Evolutionary conservation across 768 basidiomycete species (phyloP), one percentile per base, ranked within the genome.

Genomic region (Mycena alexandri): DNA sequence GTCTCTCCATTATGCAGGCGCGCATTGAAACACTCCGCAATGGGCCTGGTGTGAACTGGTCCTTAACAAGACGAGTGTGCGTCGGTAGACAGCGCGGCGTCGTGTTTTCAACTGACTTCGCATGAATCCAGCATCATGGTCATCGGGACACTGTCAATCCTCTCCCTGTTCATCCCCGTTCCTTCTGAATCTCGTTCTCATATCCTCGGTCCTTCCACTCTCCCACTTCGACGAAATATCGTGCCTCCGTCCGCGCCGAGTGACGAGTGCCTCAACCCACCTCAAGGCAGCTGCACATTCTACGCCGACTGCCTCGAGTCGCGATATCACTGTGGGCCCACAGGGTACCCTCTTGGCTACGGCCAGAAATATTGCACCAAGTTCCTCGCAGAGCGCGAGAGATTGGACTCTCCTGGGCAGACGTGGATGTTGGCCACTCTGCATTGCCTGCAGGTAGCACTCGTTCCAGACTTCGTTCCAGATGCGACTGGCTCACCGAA

Each of bases 351-450:
- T 0, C 65, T 85, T 19, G 79, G 76, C 13, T 82, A 81, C 48
- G 85, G 85, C 34, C 69, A 79, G 50, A 67, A 78, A 19, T 84
- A 71, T 66, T 86, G 85, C 74, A 61, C 73, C 42, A 81, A 77
- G 17, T 85, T 85, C 73, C 72, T 72, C 14, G 69, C 72, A 22
- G 56, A 78, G 13, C 76, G 76, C 14, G 54, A 41, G 19, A 24
- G 71, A 47, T 74, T 86, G 13, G 78, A 78, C 29, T 17, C 73
- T 0, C 50, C 38, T 6, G 84, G 84, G 0, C 78, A 82, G 61
- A 73, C 68, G 43, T 86, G 84, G 85, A 80, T 86, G 78, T 41
- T 81, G 41, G 72, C 77, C 38, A 82, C 82, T 17, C 84, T 86
- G 84, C 79, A 79, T 54, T 86, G 85, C 61, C 77, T 86, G 10